phyloP scores from a whole-genome alignment of 148 eudicot genomes.

The Gaultheria prostrata region DNA sequence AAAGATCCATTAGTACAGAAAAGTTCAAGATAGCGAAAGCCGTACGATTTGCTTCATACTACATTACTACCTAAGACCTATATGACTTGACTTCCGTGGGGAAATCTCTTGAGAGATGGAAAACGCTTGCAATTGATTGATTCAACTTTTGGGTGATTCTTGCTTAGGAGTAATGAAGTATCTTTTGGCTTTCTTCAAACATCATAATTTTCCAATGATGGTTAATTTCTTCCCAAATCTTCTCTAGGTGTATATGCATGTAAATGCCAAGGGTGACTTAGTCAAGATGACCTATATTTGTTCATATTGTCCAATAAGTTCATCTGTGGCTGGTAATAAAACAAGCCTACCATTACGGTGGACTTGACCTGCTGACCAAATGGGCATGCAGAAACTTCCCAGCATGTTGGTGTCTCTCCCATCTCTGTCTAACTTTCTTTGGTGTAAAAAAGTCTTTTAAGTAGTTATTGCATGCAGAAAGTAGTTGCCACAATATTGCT shows the following conservation, averaged over 20 bases:
- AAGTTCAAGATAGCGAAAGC: not conserved
- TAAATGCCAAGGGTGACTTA: no score
- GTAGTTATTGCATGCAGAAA: not conserved
- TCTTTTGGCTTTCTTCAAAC: not conserved
- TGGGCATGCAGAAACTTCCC: no score
- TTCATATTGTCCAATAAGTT: not conserved
- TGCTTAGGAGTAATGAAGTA: not conserved
- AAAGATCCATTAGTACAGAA: not conserved
- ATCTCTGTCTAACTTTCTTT: no score
- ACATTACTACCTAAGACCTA: not conserved
- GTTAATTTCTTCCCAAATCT: no score
- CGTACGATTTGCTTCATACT: not conserved
- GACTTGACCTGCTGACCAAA: no score
- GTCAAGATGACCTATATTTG: not conserved
- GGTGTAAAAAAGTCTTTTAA: not conserved
- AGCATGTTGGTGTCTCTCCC: no score
- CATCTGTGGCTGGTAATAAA: not conserved
- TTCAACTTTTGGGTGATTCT: not conserved
- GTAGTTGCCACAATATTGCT: not conserved
- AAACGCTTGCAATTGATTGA: not conserved
- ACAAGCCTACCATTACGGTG: not conserved
- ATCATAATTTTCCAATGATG: no score
- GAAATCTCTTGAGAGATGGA: no score
- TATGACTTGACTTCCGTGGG: not conserved
- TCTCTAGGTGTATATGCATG: not conserved